Base-by-base conservation (phyloP, 2,329 filamentous ascomycete species). In the Colletotrichum endophyticum region DNA sequence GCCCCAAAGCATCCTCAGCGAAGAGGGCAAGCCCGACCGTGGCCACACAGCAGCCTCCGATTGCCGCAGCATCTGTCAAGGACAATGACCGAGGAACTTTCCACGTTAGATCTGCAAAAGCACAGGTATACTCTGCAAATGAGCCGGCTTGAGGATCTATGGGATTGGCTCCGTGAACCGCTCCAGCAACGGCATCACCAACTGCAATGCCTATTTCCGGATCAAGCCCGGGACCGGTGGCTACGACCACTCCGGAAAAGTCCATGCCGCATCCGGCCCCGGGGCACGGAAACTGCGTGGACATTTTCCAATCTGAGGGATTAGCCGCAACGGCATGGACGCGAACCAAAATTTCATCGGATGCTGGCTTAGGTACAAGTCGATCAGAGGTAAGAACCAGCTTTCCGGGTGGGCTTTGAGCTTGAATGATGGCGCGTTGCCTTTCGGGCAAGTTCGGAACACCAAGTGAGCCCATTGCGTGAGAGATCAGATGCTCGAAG, bases 231-330 rank as follows among this genome's bases (percentile, higher is more conserved):
- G 71, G 25, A 3, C 81, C 82, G 22, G 83, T 62, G 2, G 77
- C 80, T 1, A 84, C 80, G 39, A 85, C 79, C 13, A 78, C 80
- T 32, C 85, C 84, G 11, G 81, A 80, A 75, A 83, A 86, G 75
- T 86, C 85, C 64, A 72, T 80, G 2, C 85, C 85, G 25, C 79
- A 57, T 8, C 82, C 79, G 30, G 82, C 81, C 1, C 84, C 84
- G 4, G 79, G 77, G 15, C 78, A 79, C 2, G 80, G 70, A 61
- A 79, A 79, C 61, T 78, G 77, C 16, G 80, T 81, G 62, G 79
- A 62, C 77, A 83, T 81, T 73, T 87, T 87, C 67, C 78, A 78
- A 77, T 87, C 85, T 62, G 71, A 73, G 1, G 84, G 85, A 77
- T 86, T 86, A 36, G 85, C 72, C 16, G 83, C 84, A 2, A 86